Percentiles rank a stretch among this genome's conserved stretches.
phyloP scores from a whole-genome alignment of 2,329 filamentous ascomycete genomes.

The Alternaria triticimaculans region DNA sequence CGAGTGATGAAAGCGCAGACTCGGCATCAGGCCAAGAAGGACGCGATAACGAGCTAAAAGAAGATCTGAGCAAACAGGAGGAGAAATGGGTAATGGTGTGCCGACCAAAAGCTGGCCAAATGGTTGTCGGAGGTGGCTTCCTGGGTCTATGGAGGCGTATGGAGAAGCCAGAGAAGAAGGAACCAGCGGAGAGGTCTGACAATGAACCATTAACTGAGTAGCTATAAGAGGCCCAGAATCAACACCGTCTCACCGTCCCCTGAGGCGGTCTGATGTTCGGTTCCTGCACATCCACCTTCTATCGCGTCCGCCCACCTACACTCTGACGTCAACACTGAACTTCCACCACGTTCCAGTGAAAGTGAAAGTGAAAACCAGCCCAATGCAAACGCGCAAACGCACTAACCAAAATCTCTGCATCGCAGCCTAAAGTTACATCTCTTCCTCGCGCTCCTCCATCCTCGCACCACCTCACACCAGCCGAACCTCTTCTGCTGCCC shows the following conservation, averaged over 20 bases:
- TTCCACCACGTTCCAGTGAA: background rate
- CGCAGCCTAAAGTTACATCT: background rate
- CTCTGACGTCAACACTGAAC: background rate
- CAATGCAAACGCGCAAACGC: background rate
- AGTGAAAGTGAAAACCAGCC: background rate
- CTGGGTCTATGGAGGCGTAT: conserved; percentile 47
- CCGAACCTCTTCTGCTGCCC: background rate
- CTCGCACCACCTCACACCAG: background rate
- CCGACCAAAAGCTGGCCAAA: conserved; percentile 45
- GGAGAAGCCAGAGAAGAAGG: conserved; percentile 20
- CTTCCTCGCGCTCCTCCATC: background rate
- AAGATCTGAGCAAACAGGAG: conserved; percentile 30
- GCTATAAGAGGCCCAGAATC: background rate
- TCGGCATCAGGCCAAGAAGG: conserved; percentile 27
- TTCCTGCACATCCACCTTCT: background rate
- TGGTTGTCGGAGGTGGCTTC: conserved; percentile 47
- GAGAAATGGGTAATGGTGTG: conserved; percentile 48
- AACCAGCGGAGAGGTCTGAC: background rate
- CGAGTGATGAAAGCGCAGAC: conserved; percentile 20
- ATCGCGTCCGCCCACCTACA: background rate
- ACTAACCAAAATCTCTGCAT: background rate
- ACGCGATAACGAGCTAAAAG: conserved; percentile 39
- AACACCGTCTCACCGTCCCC: background rate
- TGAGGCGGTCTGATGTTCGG: background rate
- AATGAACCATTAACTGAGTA: background rate